Percentiles rank a stretch among this genome's conserved stretches.
These are phyloP conservation scores for Solanum dulcamara DNA, from an alignment of 257 asterid genomes.

Conservation along the genomic window DNA sequence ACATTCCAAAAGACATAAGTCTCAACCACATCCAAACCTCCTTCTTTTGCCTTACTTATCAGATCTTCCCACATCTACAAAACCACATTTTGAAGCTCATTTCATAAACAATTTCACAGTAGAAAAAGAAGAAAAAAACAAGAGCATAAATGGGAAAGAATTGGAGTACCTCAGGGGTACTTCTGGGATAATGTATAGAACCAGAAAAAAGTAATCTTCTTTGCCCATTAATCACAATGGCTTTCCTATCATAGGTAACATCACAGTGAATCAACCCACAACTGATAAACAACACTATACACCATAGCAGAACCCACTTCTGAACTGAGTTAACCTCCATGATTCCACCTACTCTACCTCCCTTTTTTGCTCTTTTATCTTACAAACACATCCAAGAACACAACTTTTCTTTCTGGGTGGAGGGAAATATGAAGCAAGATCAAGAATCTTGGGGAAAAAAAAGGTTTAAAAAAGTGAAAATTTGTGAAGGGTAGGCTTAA, in stretches of 20 bases:
- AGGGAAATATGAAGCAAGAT: not conserved
- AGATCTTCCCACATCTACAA: conserved; percentile 25
- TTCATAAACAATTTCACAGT: not conserved
- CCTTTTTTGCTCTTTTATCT: not conserved
- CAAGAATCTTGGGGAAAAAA: not conserved
- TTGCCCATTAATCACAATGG: conserved; percentile 14
- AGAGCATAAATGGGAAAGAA: not conserved
- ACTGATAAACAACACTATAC: not conserved
- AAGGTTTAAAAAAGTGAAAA: not conserved
- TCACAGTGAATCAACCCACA: conserved; percentile 1
- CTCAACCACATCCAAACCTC: conserved; percentile 20
- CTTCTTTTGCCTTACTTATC: conserved; percentile 15
- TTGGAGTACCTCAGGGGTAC: conserved; percentile 14
- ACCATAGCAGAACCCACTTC: not conserved
- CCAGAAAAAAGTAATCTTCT: conserved; percentile 18
- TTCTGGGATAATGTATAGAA: conserved; percentile 20
- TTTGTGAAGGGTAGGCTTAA: not conserved
- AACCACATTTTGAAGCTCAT: not conserved
- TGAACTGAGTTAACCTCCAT: not conserved
- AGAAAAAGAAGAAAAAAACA: not conserved
- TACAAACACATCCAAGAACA: not conserved
- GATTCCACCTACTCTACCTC: not conserved
- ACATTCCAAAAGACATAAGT: conserved; percentile 22
- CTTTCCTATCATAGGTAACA: conserved; percentile 11
- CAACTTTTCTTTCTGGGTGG: not conserved